Conservation (phyloP, 2,329 filamentous ascomycete genomes). For the Aureobasidium sp. region DNA sequence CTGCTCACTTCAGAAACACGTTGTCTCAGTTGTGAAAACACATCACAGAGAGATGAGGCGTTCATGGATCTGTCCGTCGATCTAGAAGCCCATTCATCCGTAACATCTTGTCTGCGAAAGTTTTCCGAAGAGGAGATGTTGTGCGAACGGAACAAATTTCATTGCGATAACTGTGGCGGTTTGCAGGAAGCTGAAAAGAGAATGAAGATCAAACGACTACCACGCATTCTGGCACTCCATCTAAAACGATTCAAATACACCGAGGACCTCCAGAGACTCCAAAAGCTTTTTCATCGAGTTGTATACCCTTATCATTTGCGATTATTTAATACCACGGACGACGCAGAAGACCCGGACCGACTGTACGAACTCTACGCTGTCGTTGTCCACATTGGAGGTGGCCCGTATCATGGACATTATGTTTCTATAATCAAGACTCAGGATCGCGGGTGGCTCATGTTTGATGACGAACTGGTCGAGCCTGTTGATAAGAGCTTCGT, state of each 20-base stretch:
- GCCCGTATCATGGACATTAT: constrained; percentile 96
- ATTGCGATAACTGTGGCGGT: constrained; percentile 94
- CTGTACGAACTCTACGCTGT: constrained; percentile 96
- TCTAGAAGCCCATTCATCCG: constrained; percentile 87
- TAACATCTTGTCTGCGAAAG: constrained; percentile 88
- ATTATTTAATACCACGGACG: constrained; percentile 95
- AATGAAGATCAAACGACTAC: constrained; percentile 97
- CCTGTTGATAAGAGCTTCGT: constrained; percentile 96
- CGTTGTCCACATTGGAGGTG: constrained; percentile 93
- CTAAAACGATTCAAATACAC: constrained; percentile 98
- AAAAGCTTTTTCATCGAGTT: constrained; percentile 94
- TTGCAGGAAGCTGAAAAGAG: constrained; percentile 96
- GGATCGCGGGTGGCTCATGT: constrained; percentile 90
- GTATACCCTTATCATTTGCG: constrained; percentile 95
- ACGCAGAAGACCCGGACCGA: constrained; percentile 86
- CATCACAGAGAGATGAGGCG: constrained; percentile 89
- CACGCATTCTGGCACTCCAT: constrained; percentile 84
- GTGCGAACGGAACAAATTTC: constrained; percentile 97
- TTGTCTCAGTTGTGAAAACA: constrained; percentile 91
- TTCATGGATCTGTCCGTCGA: constrained; percentile 96
- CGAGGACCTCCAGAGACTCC: constrained; percentile 83
- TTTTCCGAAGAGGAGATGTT: constrained; percentile 99
- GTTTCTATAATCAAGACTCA: constrained; percentile 97
- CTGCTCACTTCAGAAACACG: constrained; percentile 92
- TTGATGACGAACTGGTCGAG: constrained; percentile 98